These are phyloP conservation scores for Mayamaea pseudoterrestris DNA, from an alignment of 108 stramenopile species.

Conservation along the genomic window DNA sequence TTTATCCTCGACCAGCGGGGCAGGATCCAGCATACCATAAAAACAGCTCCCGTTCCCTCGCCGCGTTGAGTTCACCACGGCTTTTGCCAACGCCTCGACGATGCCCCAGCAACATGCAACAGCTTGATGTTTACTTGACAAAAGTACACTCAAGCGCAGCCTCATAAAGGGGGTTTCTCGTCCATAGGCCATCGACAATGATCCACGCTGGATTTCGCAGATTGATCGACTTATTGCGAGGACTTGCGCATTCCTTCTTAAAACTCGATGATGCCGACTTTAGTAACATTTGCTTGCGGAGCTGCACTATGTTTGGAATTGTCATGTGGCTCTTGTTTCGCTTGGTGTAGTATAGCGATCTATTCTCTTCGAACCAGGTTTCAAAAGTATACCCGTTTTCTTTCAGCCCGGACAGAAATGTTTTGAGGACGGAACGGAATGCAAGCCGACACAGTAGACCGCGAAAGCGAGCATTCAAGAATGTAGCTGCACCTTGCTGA, in stretches of 20 bases:
- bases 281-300: slow-evolving; percentile 1
- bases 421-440: not conserved
- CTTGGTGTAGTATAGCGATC: not conserved
- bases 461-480: slow-evolving; percentile 1
- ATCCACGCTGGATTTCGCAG: slow-evolving; percentile 1
- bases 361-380: not conserved
- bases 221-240: not conserved
- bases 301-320: not conserved
- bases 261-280: not conserved
- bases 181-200: not conserved
- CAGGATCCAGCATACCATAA: too few relatives aligned
- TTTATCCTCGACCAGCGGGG: too few relatives aligned
- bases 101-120: too few relatives aligned
- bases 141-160: too few relatives aligned
- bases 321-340: not conserved
- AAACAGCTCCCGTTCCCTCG: too few relatives aligned
- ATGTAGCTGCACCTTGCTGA: not conserved
- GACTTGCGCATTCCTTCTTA: not conserved
- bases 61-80: too few relatives aligned
- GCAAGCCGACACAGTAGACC: not conserved
- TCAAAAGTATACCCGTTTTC: not conserved
- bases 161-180: not conserved
- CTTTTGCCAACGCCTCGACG: too few relatives aligned
- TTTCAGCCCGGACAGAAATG: not conserved
- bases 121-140: too few relatives aligned